These are phyloP conservation scores for Lasiosphaeriaceae sp. DNA, from an alignment of 495 filamentous ascomycete species.

Conservation along the genomic window DNA sequence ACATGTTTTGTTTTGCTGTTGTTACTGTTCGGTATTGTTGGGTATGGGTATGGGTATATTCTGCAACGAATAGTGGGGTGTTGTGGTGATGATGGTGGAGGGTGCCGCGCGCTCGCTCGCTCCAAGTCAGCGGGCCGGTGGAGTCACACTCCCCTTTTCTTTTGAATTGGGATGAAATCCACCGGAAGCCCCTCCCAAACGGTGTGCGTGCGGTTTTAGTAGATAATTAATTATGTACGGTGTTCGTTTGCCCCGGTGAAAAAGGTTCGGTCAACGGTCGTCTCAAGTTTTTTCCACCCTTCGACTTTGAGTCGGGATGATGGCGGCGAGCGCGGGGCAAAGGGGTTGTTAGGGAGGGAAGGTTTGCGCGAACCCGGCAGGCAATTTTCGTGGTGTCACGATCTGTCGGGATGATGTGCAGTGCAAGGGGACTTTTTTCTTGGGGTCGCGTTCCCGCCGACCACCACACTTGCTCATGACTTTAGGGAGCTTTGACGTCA, in stretches of 20 bases:
- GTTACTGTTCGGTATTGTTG: neutral
- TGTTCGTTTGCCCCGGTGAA: no score
- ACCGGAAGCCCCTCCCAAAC: no score
- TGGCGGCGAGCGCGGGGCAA: neutral
- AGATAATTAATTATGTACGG: no score
- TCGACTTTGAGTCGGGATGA: neutral
- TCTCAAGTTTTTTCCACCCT: neutral
- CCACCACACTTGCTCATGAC: neutral
- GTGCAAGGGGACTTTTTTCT: neutral
- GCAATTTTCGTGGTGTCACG: neutral
- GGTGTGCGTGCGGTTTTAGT: no score
- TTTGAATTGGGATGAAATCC: no score
- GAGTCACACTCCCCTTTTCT: no score
- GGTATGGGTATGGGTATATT: neutral
- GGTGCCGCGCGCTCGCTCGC: no score
- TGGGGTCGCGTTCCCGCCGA: neutral
- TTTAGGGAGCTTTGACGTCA: neutral
- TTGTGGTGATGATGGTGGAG: no score
- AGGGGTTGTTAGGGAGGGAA: neutral
- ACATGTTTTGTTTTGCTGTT: slow-evolving; percentile 36
- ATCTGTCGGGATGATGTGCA: neutral
- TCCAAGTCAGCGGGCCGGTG: no score
- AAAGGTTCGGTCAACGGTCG: neutral
- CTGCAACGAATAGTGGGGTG: neutral
- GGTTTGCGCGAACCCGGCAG: neutral